Percentiles rank a stretch among this genome's conserved stretches.
These are phyloP conservation scores for Russula virescens DNA, from an alignment of 768 basidiomycete species.

Conservation along the genomic window DNA sequence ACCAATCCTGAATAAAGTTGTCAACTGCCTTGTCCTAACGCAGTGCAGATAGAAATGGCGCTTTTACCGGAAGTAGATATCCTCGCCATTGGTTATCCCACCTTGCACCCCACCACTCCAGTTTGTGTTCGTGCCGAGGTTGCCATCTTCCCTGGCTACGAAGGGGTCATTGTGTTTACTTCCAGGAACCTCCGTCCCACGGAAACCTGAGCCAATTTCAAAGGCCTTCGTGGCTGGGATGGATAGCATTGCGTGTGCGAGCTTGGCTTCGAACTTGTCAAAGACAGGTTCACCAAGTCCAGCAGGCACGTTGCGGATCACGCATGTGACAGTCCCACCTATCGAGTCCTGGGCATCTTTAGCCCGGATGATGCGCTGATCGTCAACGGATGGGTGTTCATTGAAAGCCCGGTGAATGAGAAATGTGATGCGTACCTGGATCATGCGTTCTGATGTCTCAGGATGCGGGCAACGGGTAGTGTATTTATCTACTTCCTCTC, in stretches of 20 bases:
- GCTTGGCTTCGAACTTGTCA: conserved; percentile 94
- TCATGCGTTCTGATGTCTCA: conserved; percentile 88
- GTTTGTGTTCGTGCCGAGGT: conserved; percentile 81
- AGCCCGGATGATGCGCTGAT: conserved; percentile 85
- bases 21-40: neutral
- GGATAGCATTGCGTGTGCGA: conserved; percentile 97
- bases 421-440: conserved; percentile 47
- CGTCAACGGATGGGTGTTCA: conserved; percentile 2
- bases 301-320: conserved; percentile 83
- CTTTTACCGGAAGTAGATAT: conserved; percentile 90
- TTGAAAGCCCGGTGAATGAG: neutral
- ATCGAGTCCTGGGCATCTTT: conserved; percentile 91
- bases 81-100: conserved; percentile 95
- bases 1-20: conserved; percentile 54
- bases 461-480: conserved; percentile 85
- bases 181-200: conserved; percentile 89
- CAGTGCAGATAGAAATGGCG: too few relatives aligned
- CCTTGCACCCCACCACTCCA: conserved; percentile 98
- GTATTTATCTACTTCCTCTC: conserved; percentile 85
- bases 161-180: conserved; percentile 93
- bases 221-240: conserved; percentile 99
- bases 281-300: conserved; percentile 97
- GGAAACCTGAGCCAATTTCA: conserved; percentile 96
- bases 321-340: conserved; percentile 96
- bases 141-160: conserved; percentile 55